Evolutionary conservation across 345 rosid species (phyloP).

Genomic region (Dipteronia sinensis): DNA sequence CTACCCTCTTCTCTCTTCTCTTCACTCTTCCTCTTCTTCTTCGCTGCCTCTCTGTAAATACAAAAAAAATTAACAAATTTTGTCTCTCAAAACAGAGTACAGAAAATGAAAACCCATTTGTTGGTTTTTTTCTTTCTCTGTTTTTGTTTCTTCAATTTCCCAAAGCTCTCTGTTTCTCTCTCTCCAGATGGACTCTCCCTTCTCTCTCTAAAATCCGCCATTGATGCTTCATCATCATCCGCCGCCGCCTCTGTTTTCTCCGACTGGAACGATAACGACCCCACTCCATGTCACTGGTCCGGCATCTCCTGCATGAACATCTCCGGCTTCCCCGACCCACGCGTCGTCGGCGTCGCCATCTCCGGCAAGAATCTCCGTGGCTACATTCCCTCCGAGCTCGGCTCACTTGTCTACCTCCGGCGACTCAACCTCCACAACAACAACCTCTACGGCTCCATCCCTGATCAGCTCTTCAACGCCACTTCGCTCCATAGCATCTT

Average conservation of each 20-base stretch:
- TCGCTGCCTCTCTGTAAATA: background rate
- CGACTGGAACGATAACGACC: slow-evolving; percentile 81
- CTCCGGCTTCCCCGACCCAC: slow-evolving; percentile 52
- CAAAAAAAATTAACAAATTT: background rate
- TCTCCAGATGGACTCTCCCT: slow-evolving; percentile 89
- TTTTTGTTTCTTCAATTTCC: slow-evolving; percentile 10
- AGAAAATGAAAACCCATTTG: slow-evolving; percentile 14
- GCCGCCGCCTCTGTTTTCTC: slow-evolving; percentile 48
- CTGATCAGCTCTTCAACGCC: slow-evolving; percentile 80
- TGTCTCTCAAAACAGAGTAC: background rate
- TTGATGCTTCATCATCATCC: slow-evolving; percentile 38
- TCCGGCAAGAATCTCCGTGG: slow-evolving; percentile 77
- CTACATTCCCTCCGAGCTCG: slow-evolving; percentile 93
- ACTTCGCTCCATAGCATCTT: slow-evolving; percentile 85
- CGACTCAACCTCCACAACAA: slow-evolving; percentile 85
- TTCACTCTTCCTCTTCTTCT: background rate
- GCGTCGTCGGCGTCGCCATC: slow-evolving; percentile 77
- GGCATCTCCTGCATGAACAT: slow-evolving; percentile 86
- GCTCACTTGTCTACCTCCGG: slow-evolving; percentile 71
- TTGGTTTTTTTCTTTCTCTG: slow-evolving; percentile 23
- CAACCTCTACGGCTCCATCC: slow-evolving; percentile 71
- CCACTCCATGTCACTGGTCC: slow-evolving; percentile 84
- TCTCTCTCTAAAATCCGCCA: slow-evolving; percentile 89
- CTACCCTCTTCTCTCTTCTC: slow-evolving; percentile 12
- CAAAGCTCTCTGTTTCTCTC: slow-evolving; percentile 39